Evolutionary conservation across 2,329 filamentous ascomycete genomes (phyloP), one percentile per base, ranked within the genome.

Genomic region (Didymella keratinophila): DNA sequence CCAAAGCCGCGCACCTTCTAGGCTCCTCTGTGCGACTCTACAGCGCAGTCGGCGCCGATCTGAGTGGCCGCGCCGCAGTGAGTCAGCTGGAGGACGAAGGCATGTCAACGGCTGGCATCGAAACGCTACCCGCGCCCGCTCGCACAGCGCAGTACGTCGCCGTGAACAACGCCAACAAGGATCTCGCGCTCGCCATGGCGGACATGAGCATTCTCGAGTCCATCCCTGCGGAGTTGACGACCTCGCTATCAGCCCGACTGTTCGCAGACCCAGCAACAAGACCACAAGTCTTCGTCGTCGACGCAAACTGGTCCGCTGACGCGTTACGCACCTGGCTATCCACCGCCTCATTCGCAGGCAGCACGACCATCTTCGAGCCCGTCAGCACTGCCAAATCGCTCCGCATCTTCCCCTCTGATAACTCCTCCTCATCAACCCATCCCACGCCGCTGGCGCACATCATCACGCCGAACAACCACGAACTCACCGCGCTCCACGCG

Each of bases 91-190:
- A 84, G 65, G 77, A 84, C 3, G 83, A 86, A 51, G 89, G 88
- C 27, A 85, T 96, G 52, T 83, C 87, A 60, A 86, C 83, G 0
- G 78, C 81, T 11, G 87, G 86, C 39, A 86, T 97, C 49, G 83
- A 72, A 39, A 72, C 69, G 0, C 64, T 80, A 0, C 64, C 68
- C 5, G 61, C 64, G 21, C 81, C 81, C 2, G 83, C 82, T 30
- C 85, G 90, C 55, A 98, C 94, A 2, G 92, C 93, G 0, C 93
- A 97, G 75, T 98, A 98, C 74, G 86, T 98, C 3, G 90, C 94
- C 16, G 82, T 98, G 64, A 99, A 98, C 73, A 91, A 96, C 71
- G 82, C 82, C 0, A 86, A 89, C 59, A 96, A 93, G 75, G 90
- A 93, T 63, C 85, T 99, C 2, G 84, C 93, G n/a, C 78, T 97